Percentiles rank a stretch among this genome's conserved stretches.
Conservation (phyloP, 2,329 filamentous ascomycete species). For the Fusarium paranaense region DNA sequence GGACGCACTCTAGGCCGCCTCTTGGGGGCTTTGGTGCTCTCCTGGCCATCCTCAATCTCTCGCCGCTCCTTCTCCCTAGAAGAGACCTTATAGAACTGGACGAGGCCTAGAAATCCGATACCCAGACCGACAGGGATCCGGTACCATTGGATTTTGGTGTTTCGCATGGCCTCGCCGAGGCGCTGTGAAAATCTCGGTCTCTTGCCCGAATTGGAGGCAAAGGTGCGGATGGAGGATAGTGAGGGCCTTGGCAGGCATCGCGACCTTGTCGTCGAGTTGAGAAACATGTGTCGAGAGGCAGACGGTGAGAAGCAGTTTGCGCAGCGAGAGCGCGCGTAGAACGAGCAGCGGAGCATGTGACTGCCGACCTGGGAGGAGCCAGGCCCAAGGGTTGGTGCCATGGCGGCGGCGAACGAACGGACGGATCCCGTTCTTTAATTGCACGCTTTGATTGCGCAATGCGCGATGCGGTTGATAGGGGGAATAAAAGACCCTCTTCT, state of each 20-base stretch:
- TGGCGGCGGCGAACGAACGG: constrained; percentile 36
- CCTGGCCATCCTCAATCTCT: constrained; percentile 57
- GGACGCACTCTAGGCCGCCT: constrained; percentile 75
- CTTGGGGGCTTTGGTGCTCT: constrained; percentile 59
- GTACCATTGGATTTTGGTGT: constrained; percentile 81
- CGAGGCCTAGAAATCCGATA: constrained; percentile 83
- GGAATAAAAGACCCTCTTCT: constrained; percentile 21
- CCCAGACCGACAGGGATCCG: constrained; percentile 89
- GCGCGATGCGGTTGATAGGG: not conserved
- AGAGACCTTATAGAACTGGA: constrained; percentile 85
- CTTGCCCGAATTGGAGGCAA: constrained; percentile 54
- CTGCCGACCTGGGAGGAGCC: constrained; percentile 50
- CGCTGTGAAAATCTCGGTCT: constrained; percentile 64
- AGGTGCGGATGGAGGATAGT: constrained; percentile 44
- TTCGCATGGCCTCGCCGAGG: constrained; percentile 61
- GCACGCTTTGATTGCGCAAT: constrained; percentile 12
- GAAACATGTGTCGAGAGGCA: constrained; percentile 38
- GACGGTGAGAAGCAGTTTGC: constrained; percentile 40
- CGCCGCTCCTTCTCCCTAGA: constrained; percentile 64
- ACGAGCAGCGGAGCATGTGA: constrained; percentile 47
- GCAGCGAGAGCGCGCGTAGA: constrained; percentile 45
- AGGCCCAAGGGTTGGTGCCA: constrained; percentile 50
- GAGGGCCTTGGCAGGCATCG: constrained; percentile 41
- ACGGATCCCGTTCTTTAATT: constrained; percentile 25
- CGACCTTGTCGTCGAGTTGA: constrained; percentile 39